Conservation (phyloP, 306 rosid species). For the Cicer judaicum region DNA sequence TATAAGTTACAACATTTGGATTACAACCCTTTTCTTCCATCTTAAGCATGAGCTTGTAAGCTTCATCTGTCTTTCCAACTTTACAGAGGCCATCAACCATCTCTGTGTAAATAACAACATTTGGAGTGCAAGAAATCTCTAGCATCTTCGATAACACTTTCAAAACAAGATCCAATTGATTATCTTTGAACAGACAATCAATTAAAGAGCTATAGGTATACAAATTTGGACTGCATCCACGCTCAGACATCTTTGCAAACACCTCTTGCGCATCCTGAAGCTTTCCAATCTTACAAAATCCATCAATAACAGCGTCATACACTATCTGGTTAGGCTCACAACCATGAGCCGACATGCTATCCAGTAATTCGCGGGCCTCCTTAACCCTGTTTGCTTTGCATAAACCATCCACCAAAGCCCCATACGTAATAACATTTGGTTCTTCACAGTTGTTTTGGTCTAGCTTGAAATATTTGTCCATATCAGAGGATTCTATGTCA, state of each 20-base stretch:
- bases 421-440: constrained; percentile 77
- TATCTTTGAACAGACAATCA: constrained; percentile 75
- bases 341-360: constrained; percentile 68
- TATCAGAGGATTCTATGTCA: constrained; percentile 56
- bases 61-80: constrained; percentile 77
- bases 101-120: constrained; percentile 86
- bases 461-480: constrained; percentile 72
- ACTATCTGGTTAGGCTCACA: constrained; percentile 77
- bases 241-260: constrained; percentile 76
- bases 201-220: constrained; percentile 87
- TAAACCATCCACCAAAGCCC: constrained; percentile 92
- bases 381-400: constrained; percentile 80
- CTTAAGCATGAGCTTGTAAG: constrained; percentile 79
- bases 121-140: constrained; percentile 76
- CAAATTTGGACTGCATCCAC: constrained; percentile 71
- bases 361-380: constrained; percentile 68
- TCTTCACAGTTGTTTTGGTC: constrained; percentile 44
- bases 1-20: constrained; percentile 89
- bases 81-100: constrained; percentile 90
- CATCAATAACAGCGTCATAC: constrained; percentile 85
- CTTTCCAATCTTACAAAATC: constrained; percentile 80
- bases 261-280: constrained; percentile 84
- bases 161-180: constrained; percentile 74
- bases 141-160: constrained; percentile 86
- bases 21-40: constrained; percentile 82